Evolutionary conservation across 768 basidiomycete genomes (phyloP).

Genomic region (Serendipita sp.): DNA sequence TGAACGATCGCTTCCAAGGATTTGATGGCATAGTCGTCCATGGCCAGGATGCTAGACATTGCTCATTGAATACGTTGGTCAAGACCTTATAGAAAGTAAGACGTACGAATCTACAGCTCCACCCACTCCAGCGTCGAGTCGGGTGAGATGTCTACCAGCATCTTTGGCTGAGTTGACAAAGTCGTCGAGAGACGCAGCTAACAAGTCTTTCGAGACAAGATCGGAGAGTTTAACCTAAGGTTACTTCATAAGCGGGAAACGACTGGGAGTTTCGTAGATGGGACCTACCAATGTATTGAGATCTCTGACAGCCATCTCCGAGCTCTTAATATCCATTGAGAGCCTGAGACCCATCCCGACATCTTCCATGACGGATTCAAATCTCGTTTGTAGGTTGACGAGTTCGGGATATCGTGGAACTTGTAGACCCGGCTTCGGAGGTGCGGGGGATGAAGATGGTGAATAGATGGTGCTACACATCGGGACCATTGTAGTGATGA

Average conservation of each 20-base stretch:
- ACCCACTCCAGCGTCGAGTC: neutral
- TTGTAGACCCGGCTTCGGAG: neutral
- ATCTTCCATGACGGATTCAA: slow-evolving; percentile 1
- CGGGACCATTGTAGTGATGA: neutral
- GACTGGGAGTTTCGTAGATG: neutral
- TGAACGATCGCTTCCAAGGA: neutral
- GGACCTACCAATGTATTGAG: neutral
- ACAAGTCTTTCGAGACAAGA: neutral
- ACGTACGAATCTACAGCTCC: slow-evolving; percentile 1
- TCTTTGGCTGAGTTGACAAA: neutral
- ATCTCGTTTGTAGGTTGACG: neutral
- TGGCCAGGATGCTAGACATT: neutral
- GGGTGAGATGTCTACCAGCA: neutral
- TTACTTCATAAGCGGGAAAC: neutral
- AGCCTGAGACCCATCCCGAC: neutral
- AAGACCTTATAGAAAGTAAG: neutral
- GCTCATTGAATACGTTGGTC: neutral
- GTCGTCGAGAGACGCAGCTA: neutral
- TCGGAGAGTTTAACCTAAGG: slow-evolving; percentile 2
- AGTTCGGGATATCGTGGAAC: neutral
- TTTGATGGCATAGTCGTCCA: slow-evolving; percentile 5
- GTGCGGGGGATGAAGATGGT: neutral
- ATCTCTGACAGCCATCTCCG: slow-evolving; percentile 1
- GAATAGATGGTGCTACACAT: neutral
- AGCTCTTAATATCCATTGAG: neutral